Percentiles rank a stretch among this genome's conserved stretches.
Conservation (phyloP, 1,284 basidiomycete species). For the Rugosomyces carneus region DNA sequence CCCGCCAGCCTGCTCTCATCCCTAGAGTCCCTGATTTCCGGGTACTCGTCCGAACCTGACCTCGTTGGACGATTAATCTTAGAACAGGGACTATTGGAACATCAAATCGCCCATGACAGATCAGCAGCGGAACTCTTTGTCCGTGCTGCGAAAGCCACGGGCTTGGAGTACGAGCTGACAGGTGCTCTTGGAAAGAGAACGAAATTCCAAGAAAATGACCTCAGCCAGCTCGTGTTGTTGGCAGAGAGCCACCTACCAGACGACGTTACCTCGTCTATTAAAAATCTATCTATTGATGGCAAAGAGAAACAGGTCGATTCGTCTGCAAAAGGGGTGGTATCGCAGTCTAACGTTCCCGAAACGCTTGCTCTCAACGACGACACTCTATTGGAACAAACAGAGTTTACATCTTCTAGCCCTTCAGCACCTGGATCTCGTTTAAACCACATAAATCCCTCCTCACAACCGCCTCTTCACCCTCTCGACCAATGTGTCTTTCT, state of each 20-base stretch:
- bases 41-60: conserved; percentile 46
- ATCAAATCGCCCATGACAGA: conserved; percentile 72
- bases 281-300: neutral
- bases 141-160: conserved; percentile 70
- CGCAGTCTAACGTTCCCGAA: conserved; percentile 53
- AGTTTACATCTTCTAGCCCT: conserved; percentile 73
- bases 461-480: conserved; percentile 83
- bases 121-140: conserved; percentile 78
- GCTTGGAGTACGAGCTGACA: conserved; percentile 86
- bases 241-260: conserved; percentile 71
- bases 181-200: conserved; percentile 93
- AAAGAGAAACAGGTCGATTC: neutral
- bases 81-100: conserved; percentile 79
- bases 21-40: conserved; percentile 43
- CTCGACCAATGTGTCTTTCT: conserved; percentile 90
- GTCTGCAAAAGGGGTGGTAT: neutral
- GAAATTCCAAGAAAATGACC: conserved; percentile 85
- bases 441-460: conserved; percentile 70
- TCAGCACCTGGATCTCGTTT: conserved; percentile 38
- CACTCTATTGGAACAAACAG: conserved; percentile 90
- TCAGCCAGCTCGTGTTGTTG: conserved; percentile 90
- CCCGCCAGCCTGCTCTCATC: conserved; percentile 42
- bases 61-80: conserved; percentile 68
- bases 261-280: conserved; percentile 17
- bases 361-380: conserved; percentile 90